Conservation (phyloP, 1,284 basidiomycete genomes). For the Ceratobasidium sp. region DNA sequence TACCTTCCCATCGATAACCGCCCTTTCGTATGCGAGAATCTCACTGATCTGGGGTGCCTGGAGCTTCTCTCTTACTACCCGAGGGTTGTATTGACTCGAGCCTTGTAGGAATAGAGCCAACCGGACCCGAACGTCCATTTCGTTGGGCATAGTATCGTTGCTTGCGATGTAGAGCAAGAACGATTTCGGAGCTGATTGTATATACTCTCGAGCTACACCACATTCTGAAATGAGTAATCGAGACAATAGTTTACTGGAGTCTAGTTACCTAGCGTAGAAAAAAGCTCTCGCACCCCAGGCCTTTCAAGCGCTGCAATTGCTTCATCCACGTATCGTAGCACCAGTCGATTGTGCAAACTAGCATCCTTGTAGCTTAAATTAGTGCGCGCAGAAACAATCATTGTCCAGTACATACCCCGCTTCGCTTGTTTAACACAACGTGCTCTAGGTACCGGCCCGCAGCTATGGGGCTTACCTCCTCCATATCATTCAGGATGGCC, state of each 20-base stretch:
- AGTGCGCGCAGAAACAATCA: constrained; percentile 3
- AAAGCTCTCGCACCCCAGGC: constrained; percentile 13
- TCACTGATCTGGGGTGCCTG: constrained; percentile 52
- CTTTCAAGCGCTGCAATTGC: constrained; percentile 55
- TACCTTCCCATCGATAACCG: constrained; percentile 84
- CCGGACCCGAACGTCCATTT: constrained; percentile 76
- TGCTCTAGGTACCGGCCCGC: constrained; percentile 80
- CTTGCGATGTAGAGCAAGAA: constrained; percentile 69
- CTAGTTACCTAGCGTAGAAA: constrained; percentile 7
- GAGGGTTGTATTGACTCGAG: constrained; percentile 69
- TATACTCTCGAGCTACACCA: constrained; percentile 47
- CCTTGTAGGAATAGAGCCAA: constrained; percentile 78
- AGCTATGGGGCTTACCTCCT: constrained; percentile 52
- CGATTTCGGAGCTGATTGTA: constrained; percentile 43
- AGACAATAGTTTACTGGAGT: not conserved
- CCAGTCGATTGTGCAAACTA: constrained; percentile 66
- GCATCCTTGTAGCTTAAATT: constrained; percentile 54
- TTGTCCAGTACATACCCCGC: constrained; percentile 53
- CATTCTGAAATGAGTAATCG: not conserved
- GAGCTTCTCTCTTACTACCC: constrained; percentile 57
- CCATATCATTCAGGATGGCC: constrained; percentile 51
- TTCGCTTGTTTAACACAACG: constrained; percentile 73
- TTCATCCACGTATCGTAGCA: constrained; percentile 61
- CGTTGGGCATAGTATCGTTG: constrained; percentile 60
- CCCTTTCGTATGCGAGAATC: constrained; percentile 71